These are phyloP conservation scores for Ascochyta rabiei DNA, from an alignment of 2,329 filamentous ascomycete genomes.

Conservation along the genomic window DNA sequence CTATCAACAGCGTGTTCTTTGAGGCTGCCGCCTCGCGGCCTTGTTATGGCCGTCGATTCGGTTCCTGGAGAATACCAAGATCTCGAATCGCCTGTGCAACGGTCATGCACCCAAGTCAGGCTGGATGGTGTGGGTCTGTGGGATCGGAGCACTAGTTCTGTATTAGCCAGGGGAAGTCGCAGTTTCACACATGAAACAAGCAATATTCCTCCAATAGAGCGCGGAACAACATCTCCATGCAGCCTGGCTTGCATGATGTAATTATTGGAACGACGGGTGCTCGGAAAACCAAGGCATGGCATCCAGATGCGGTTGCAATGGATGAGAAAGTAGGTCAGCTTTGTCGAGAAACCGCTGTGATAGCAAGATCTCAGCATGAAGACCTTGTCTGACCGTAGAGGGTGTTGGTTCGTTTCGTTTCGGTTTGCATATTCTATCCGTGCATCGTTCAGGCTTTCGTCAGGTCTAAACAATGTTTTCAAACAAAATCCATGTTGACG, in stretches of 20 bases:
- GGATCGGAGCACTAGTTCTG: conserved; percentile 7
- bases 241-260: conserved; percentile 19
- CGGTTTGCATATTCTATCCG: background rate
- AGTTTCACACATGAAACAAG: conserved; percentile 32
- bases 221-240: conserved; percentile 13
- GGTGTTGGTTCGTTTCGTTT: background rate
- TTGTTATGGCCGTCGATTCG: background rate
- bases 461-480: background rate
- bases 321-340: background rate
- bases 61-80: background rate
- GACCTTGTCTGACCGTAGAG: background rate
- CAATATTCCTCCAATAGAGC: conserved; percentile 27
- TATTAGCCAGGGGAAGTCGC: conserved; percentile 18
- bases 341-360: background rate
- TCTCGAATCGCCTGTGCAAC: conserved; percentile 20
- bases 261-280: conserved; percentile 2
- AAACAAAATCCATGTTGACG: background rate
- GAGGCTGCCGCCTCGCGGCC: background rate
- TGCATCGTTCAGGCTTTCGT: background rate
- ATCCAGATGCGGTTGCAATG: background rate
- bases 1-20: background rate
- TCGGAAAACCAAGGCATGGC: conserved; percentile 5
- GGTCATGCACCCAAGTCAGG: conserved; percentile 12
- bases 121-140: conserved; percentile 9
- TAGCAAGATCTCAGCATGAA: background rate